Conservation (phyloP, 169 alveolate genomes). For the Hepatocystis sp. region DNA sequence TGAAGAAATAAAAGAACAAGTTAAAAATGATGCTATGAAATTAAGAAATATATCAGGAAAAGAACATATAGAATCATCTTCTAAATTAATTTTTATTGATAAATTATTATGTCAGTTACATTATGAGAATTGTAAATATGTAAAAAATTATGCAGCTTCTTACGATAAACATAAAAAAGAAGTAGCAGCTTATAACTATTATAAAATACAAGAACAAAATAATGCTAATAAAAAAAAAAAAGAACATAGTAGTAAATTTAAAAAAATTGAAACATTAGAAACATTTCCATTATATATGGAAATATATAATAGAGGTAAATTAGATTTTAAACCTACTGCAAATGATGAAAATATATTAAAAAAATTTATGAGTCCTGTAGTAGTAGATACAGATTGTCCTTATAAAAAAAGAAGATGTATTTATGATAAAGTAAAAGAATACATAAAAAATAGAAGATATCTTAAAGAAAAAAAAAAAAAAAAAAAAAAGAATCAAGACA, state of each 20-base stretch:
- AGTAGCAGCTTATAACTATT: constrained; percentile 44
- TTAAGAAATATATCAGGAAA: constrained; percentile 84
- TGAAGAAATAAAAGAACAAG: constrained; percentile 78
- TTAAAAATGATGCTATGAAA: constrained; percentile 79
- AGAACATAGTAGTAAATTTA: constrained; percentile 65
- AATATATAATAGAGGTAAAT: constrained; percentile 58
- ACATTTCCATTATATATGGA: constrained; percentile 60
- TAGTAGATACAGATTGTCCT: constrained; percentile 76
- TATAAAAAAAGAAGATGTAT: constrained; percentile 72
- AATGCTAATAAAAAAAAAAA: constrained; percentile 52
- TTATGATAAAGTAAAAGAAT: constrained; percentile 73
- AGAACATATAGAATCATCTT: constrained; percentile 88
- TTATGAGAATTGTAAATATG: constrained; percentile 86
- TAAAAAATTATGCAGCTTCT: constrained; percentile 57
- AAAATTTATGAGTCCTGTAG: constrained; percentile 57
- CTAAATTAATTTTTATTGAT: constrained; percentile 91
- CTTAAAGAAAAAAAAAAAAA: constrained; percentile 13
- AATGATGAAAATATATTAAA: constrained; percentile 59
- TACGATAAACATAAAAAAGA: constrained; percentile 76
- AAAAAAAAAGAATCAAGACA: not conserved
- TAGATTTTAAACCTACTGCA: constrained; percentile 72
- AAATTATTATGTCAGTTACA: constrained; percentile 90
- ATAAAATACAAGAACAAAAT: constrained; percentile 61
- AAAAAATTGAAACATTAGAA: constrained; percentile 69
- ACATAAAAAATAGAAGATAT: constrained; percentile 44